phyloP scores from a whole-genome alignment of 2,329 filamentous ascomycete genomes.

The Colletotrichum cordylinicola region DNA sequence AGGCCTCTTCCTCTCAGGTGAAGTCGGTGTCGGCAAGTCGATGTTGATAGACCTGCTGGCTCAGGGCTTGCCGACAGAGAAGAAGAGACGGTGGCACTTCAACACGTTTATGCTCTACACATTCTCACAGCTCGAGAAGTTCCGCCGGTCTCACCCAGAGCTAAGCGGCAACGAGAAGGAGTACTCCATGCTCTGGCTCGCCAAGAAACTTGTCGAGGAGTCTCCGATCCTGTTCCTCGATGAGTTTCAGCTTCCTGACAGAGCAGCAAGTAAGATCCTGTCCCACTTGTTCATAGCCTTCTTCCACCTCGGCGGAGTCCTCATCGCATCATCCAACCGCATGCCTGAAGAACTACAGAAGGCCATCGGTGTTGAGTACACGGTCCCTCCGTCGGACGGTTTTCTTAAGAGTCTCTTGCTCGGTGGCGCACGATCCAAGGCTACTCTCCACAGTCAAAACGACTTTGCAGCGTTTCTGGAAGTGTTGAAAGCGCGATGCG shows the following conservation, averaged over 20 bases:
- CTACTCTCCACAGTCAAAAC: constrained; percentile 63
- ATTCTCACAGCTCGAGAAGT: constrained; percentile 72
- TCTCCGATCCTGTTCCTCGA: constrained; percentile 82
- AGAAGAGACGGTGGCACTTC: constrained; percentile 82
- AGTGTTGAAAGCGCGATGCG: constrained; percentile 77
- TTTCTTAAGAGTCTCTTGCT: constrained; percentile 51
- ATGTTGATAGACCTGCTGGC: constrained; percentile 88
- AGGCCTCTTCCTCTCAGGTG: constrained; percentile 79
- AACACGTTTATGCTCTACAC: constrained; percentile 86
- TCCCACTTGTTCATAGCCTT: constrained; percentile 81
- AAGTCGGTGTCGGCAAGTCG: constrained; percentile 83
- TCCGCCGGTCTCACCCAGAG: constrained; percentile 50
- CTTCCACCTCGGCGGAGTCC: constrained; percentile 81
- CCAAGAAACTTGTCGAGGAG: constrained; percentile 76
- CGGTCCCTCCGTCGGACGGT: constrained; percentile 58
- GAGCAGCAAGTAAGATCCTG: constrained; percentile 78
- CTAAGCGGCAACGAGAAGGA: constrained; percentile 44
- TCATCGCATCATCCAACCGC: constrained; percentile 81
- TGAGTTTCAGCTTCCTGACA: constrained; percentile 84
- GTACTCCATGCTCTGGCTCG: constrained; percentile 76
- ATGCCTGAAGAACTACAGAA: constrained; percentile 84
- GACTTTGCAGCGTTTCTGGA: constrained; percentile 81
- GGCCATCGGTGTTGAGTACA: constrained; percentile 74
- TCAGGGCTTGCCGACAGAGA: constrained; percentile 74
- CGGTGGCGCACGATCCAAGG: constrained; percentile 31